Base-by-base conservation (phyloP, 1,139 yeast species). In the Yamadazyma buinensis region DNA sequence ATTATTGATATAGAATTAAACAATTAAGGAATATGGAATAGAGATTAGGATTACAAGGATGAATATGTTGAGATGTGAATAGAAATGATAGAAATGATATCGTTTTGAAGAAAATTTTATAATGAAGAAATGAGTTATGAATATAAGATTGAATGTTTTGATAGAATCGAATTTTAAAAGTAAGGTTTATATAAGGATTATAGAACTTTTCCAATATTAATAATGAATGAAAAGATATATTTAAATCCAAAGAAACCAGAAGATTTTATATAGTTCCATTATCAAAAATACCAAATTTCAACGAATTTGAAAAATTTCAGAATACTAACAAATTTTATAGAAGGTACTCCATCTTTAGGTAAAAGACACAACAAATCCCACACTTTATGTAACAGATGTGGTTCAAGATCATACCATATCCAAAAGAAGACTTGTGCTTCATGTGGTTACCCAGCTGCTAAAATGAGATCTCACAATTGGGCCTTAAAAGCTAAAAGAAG, bases 281-380 rank as follows among this genome's bases (percentile, higher is more conserved):
- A n/a, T n/a, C n/a, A n/a, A n/a, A n/a, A n/a, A n/a, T 13, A 8
- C 25, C 5, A 23, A 23, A 23, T 13, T 12, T 23, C 25, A 13
- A 23, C 8, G 25, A 23, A 21, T 21, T 17, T 17, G 19, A 17
- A 17, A 17, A 17, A 17, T 17, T 17, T 17, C 19, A 17, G 7
- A 17, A 30, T 46, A 46, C 49, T 46, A 46, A 46, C 49, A 33
- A 42, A 40, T 40, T 36, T 34, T 44, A 61, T 65, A 87, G 95
- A 92, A 90, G 98, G 98, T 87, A 92, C 98, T 75, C 95, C 97
- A 80, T 87, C 97, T 72, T 84, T 87, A 81, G 97, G 98, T 84
- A 92, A 90, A 80, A 88, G 95, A 76, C 97, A 92, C 88, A 90
- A 86, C 94, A 94, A 94, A 81, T 84, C 97, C 70, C 99, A 92